Evolutionary conservation across 768 basidiomycete species (phyloP).

Genomic region (Xanthoconium stramineum): DNA sequence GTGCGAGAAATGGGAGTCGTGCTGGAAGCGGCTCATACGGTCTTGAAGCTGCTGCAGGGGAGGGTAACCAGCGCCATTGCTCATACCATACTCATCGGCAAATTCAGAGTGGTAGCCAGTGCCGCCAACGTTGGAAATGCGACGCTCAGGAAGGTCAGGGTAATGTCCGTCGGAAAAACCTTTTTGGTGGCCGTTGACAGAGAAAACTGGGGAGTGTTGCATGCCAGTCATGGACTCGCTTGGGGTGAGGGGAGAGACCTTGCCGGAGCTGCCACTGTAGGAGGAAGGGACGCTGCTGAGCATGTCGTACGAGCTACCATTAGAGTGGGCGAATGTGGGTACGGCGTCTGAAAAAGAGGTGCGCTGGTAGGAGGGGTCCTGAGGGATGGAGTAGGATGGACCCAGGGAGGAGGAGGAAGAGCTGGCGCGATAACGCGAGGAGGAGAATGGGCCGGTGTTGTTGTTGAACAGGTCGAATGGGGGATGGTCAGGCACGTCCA

Average conservation of each 20-base stretch:
- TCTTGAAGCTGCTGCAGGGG: slow-evolving; percentile 59
- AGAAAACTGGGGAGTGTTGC: slow-evolving; percentile 53
- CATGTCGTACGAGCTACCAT: slow-evolving; percentile 59
- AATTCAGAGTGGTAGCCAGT: slow-evolving; percentile 57
- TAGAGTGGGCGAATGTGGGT: slow-evolving; percentile 52
- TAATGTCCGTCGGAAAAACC: slow-evolving; percentile 57
- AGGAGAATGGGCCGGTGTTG: slow-evolving; percentile 44
- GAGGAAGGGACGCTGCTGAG: slow-evolving; percentile 61
- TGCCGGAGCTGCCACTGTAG: slow-evolving; percentile 57
- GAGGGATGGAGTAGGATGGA: slow-evolving; percentile 50
- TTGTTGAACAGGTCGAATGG: slow-evolving; percentile 64
- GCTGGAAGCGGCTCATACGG: slow-evolving; percentile 51
- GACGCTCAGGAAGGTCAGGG: slow-evolving; percentile 60
- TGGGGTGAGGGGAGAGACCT: slow-evolving; percentile 73
- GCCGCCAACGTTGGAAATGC: slow-evolving; percentile 43
- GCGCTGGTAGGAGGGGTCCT: slow-evolving; percentile 59
- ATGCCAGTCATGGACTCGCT: slow-evolving; percentile 59
- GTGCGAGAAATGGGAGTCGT: slow-evolving; percentile 53
- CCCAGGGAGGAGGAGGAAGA: slow-evolving; percentile 68
- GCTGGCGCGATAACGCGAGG: slow-evolving; percentile 67
- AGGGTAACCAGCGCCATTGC: slow-evolving; percentile 45
- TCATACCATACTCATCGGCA: slow-evolving; percentile 60
- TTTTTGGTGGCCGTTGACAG: slow-evolving; percentile 43
- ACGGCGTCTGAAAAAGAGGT: slow-evolving; percentile 58
- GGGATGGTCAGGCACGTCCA: slow-evolving; percentile 56